phyloP scores from a whole-genome alignment of 306 rosid genomes.

The Prunus kanzakura region DNA sequence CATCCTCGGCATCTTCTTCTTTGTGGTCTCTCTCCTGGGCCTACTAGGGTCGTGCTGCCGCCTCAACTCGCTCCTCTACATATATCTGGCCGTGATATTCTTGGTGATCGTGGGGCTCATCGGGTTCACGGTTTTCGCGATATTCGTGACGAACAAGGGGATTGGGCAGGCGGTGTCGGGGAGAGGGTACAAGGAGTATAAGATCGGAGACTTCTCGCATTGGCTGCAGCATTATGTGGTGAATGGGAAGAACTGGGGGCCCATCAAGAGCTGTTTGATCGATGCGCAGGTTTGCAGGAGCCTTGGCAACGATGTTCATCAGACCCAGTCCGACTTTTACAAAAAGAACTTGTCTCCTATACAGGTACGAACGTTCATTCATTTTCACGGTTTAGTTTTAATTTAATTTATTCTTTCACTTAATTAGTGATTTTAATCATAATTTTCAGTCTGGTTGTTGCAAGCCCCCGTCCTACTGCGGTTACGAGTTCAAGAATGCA shows the following conservation, averaged over 20 bases:
- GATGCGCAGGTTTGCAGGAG: constrained; percentile 52
- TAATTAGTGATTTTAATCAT: neutral
- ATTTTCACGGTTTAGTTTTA: neutral
- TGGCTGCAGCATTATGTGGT: constrained; percentile 70
- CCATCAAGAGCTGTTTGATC: constrained; percentile 59
- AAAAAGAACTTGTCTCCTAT: constrained; percentile 49
- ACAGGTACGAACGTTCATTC: constrained; percentile 39
- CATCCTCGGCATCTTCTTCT: constrained; percentile 39
- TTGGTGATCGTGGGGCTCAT: constrained; percentile 49
- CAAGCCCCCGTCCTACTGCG: constrained; percentile 77
- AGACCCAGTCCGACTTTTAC: constrained; percentile 32
- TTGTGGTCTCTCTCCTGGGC: constrained; percentile 52
- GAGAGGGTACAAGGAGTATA: constrained; percentile 47
- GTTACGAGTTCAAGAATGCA: constrained; percentile 56
- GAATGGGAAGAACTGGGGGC: constrained; percentile 57
- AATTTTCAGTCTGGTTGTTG: constrained; percentile 68
- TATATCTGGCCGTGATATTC: constrained; percentile 48
- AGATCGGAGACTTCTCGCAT: constrained; percentile 54
- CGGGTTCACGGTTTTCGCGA: constrained; percentile 50
- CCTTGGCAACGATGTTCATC: constrained; percentile 36
- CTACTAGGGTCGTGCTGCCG: constrained; percentile 53
- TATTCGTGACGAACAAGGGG: constrained; percentile 57
- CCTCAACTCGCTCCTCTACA: constrained; percentile 44
- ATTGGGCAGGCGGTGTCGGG: constrained; percentile 50
- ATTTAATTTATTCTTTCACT: neutral